A percentile compares a stretch with the other conserved stretches of the same genome.
Conservation (phyloP, 345 rosid genomes). For the Geranium brycei region DNA sequence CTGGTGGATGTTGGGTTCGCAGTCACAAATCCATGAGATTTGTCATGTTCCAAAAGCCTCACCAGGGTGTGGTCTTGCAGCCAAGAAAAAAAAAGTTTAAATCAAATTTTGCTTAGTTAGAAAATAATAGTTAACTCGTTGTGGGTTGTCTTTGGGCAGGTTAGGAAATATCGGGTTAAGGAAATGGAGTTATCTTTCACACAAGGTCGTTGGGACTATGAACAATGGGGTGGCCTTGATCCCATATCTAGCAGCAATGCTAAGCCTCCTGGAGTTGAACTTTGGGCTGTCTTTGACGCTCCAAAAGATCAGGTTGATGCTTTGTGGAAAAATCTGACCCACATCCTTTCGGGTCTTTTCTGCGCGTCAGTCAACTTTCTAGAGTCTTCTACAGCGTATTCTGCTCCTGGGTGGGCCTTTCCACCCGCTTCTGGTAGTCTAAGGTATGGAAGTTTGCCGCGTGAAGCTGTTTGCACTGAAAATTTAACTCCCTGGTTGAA, state of each 20-base stretch:
- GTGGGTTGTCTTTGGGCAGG: conserved; percentile 31
- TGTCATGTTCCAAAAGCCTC: not conserved
- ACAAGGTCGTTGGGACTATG: conserved; percentile 97
- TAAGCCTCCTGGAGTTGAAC: conserved; percentile 90
- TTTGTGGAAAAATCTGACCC: conserved; percentile 82
- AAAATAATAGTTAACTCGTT: not conserved
- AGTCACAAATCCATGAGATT: not conserved
- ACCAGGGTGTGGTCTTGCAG: no score
- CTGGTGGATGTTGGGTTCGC: not conserved
- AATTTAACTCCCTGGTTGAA: conserved; percentile 98
- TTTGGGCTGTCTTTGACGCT: conserved; percentile 93
- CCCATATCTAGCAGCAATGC: conserved; percentile 76
- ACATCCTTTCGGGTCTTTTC: conserved; percentile 82
- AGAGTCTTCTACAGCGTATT: conserved; percentile 64
- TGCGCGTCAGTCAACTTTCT: conserved; percentile 92
- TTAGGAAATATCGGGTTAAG: conserved; percentile 51
- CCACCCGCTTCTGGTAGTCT: conserved; percentile 40
- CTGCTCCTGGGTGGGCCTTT: conserved; percentile 76
- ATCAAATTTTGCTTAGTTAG: not conserved
- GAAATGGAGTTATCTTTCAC: conserved; percentile 97
- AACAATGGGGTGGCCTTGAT: conserved; percentile 89
- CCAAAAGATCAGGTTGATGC: conserved; percentile 58
- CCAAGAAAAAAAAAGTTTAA: not conserved
- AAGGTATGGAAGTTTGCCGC: conserved; percentile 83
- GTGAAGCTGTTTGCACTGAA: conserved; percentile 98